phyloP scores from a whole-genome alignment of 1,284 basidiomycete species.

The Sanghuangporus baumii region DNA sequence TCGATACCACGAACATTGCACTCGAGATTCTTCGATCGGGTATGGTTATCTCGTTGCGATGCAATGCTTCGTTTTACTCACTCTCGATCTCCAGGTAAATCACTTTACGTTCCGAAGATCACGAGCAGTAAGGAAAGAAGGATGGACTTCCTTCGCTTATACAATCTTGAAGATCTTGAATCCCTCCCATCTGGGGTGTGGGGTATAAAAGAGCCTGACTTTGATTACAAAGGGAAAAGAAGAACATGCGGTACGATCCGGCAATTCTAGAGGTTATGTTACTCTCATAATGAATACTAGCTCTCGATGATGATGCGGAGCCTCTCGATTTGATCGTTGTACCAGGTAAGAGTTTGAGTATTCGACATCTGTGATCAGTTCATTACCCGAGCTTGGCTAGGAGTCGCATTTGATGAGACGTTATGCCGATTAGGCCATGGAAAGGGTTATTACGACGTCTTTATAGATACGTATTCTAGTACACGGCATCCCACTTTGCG shows the following conservation, averaged over 20 bases:
- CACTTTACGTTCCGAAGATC: constrained; percentile 66
- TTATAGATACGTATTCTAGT: constrained; percentile 49
- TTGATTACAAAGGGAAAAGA: constrained; percentile 35
- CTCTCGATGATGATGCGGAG: constrained; percentile 35
- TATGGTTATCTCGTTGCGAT: constrained; percentile 24
- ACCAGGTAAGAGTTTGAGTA: constrained; percentile 45
- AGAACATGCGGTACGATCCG: constrained; percentile 46
- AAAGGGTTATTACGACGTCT: constrained; percentile 76
- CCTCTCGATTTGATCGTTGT: constrained; percentile 61
- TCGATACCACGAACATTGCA: constrained; percentile 51
- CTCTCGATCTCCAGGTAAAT: constrained; percentile 42
- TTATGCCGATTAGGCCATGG: constrained; percentile 71
- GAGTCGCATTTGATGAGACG: constrained; percentile 71
- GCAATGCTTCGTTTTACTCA: neutral
- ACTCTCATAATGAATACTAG: constrained; percentile 28
- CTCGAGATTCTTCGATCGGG: constrained; percentile 43
- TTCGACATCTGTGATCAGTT: constrained; percentile 11
- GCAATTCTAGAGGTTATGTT: constrained; percentile 1
- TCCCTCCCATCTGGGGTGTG: constrained; percentile 55
- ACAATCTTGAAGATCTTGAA: constrained; percentile 50
- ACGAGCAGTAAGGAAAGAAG: constrained; percentile 35
- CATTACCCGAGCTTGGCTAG: constrained; percentile 31
- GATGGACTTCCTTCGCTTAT: constrained; percentile 65
- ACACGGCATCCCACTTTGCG: constrained; percentile 18
- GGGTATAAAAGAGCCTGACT: constrained; percentile 67